phyloP scores from a whole-genome alignment of 2,329 filamentous ascomycete genomes.

The Apiospora phragmitis region DNA sequence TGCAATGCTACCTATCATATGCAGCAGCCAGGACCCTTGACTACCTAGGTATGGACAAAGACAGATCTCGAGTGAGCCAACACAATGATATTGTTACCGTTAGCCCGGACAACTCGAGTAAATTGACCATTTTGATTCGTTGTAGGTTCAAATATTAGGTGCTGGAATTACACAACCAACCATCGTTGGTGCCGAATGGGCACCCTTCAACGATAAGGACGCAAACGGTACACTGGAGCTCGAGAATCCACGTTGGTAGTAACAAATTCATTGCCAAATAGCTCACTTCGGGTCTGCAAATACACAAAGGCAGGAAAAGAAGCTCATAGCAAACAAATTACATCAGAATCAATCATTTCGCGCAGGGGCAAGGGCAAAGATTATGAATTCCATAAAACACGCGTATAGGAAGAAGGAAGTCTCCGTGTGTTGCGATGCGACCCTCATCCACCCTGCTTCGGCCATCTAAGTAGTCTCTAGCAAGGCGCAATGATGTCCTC shows the following conservation, averaged over 20 bases:
- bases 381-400: slow-evolving; percentile 1
- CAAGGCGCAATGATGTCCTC: background rate
- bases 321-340: background rate
- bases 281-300: background rate
- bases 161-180: background rate
- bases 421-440: background rate
- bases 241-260: background rate
- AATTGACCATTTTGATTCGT: background rate
- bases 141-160: background rate
- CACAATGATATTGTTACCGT: background rate
- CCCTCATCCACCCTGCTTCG: background rate
- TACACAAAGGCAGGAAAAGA: background rate
- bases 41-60: background rate
- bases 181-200: background rate
- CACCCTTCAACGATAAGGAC: background rate
- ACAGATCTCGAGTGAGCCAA: background rate
- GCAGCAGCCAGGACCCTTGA: background rate
- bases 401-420: background rate
- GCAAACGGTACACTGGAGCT: background rate
- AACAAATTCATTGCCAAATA: no score
- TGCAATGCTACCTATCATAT: background rate
- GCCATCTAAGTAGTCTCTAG: background rate
- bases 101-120: background rate
- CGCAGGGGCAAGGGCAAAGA: background rate
- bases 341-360: background rate